phyloP scores from a whole-genome alignment of 2,329 filamentous ascomycete genomes.

The Scytalidium sp. region DNA sequence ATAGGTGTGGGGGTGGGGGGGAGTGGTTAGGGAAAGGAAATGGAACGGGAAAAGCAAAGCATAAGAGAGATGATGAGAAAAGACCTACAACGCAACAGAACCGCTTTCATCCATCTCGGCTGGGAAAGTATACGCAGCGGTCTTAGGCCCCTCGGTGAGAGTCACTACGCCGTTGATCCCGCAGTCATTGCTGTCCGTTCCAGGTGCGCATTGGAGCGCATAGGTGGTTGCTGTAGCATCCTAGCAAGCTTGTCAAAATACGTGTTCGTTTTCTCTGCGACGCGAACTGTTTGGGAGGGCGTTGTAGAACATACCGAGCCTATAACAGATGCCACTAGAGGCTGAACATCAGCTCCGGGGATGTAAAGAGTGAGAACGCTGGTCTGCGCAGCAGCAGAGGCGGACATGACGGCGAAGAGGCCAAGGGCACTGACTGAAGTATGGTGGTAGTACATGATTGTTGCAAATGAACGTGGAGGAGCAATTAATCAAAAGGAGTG shows the following conservation, averaged over 20 bases:
- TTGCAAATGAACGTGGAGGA: too few relatives aligned
- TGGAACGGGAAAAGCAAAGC: too few relatives aligned
- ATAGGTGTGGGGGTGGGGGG: too few relatives aligned
- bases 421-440: conserved; percentile 12
- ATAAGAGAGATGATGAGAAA: too few relatives aligned
- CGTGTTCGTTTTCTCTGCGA: background rate
- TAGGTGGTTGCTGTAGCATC: conserved; percentile 20
- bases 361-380: conserved; percentile 15
- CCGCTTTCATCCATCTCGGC: conserved; percentile 8
- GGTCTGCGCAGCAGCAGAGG: conserved; percentile 14
- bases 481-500: too few relatives aligned
- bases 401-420: conserved; percentile 15
- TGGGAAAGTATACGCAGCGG: conserved; percentile 12
- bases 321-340: conserved; percentile 14
- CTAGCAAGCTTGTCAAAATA: conserved; percentile 6
- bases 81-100: conserved; percentile 10
- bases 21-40: too few relatives aligned
- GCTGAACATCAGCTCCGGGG: conserved; percentile 13
- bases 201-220: conserved; percentile 11
- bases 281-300: too few relatives aligned
- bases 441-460: conserved; percentile 13
- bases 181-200: conserved; percentile 8
- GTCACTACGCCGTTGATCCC: conserved; percentile 9
- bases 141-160: conserved; percentile 14
- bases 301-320: conserved; percentile 13